Evolutionary conservation across 164 flowering plant genomes (phyloP).

Genomic region (Piper longum): DNA sequence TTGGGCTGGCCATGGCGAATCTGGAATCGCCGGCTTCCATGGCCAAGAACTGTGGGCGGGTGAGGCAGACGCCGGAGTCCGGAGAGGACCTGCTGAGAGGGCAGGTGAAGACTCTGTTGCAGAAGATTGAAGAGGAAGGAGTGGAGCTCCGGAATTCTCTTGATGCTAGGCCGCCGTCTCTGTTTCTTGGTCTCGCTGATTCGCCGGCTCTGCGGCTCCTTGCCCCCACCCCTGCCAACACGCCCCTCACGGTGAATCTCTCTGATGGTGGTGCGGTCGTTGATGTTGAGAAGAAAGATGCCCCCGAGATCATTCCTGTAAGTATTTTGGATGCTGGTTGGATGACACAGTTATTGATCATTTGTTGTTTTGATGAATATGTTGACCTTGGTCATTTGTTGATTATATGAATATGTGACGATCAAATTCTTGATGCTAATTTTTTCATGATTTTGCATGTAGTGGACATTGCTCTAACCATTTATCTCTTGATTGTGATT

Average conservation of each 20-base stretch:
- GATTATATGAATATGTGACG: neutral
- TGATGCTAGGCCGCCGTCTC: slow-evolving; percentile 17
- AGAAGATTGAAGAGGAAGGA: slow-evolving; percentile 67
- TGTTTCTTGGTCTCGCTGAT: slow-evolving; percentile 15
- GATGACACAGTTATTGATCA: too few species aligned
- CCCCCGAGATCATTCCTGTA: slow-evolving; percentile 28
- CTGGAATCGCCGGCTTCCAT: slow-evolving; percentile 51
- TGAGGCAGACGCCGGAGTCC: slow-evolving; percentile 53
- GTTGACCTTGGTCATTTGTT: too few species aligned
- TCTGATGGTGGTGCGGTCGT: slow-evolving; percentile 1
- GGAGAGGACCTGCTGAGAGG: slow-evolving; percentile 75
- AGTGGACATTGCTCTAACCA: too few species aligned
- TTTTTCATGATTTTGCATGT: too few species aligned
- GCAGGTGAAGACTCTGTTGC: slow-evolving; percentile 68
- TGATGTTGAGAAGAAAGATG: slow-evolving; percentile 10
- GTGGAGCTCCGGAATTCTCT: slow-evolving; percentile 36
- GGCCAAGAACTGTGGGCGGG: slow-evolving; percentile 20
- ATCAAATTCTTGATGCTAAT: neutral
- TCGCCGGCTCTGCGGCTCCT: slow-evolving; percentile 33
- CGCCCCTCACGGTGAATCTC: slow-evolving; percentile 36
- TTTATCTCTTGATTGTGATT: too few species aligned
- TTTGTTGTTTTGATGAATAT: too few species aligned
- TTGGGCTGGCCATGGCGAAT: slow-evolving; percentile 49
- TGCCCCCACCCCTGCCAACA: slow-evolving; percentile 61
- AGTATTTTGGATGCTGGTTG: slow-evolving; percentile 6